phyloP scores from a whole-genome alignment of 495 filamentous ascomycete genomes.

The Cladorrhinum samala region DNA sequence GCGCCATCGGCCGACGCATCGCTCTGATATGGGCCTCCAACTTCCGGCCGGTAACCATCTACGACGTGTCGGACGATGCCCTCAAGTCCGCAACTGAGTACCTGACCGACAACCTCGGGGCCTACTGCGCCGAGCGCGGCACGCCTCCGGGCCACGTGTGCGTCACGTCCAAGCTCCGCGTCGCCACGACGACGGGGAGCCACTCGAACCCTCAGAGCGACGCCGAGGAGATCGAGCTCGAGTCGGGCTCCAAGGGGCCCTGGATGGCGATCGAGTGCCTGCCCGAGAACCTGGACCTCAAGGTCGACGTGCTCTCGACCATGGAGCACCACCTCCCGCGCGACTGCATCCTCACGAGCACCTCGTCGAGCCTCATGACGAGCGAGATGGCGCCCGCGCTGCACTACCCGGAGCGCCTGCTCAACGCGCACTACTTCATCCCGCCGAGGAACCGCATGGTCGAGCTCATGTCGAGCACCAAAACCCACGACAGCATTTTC shows the following conservation, averaged over 20 bases:
- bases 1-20: constrained; percentile 31
- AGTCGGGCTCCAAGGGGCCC: constrained; percentile 23
- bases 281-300: constrained; percentile 48
- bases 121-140: constrained; percentile 21
- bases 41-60: constrained; percentile 30
- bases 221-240: constrained; percentile 20
- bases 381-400: constrained; percentile 40
- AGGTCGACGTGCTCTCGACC: constrained; percentile 43
- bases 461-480: constrained; percentile 52
- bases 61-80: constrained; percentile 28
- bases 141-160: constrained; percentile 31
- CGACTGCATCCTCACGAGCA: constrained; percentile 49
- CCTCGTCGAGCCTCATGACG: constrained; percentile 45
- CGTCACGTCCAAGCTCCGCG: constrained; percentile 23
- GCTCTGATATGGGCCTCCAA: constrained; percentile 34
- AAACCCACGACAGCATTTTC: constrained; percentile 41
- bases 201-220: constrained; percentile 1
- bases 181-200: constrained; percentile 20
- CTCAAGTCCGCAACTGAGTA: constrained; percentile 25
- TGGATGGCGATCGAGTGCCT: constrained; percentile 55
- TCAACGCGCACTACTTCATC: constrained; percentile 54
- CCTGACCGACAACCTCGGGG: constrained; percentile 31
- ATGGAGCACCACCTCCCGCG: constrained; percentile 36
- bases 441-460: constrained; percentile 46
- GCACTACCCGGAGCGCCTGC: constrained; percentile 29